These are phyloP conservation scores for Tuber melanosporum DNA, from an alignment of 495 filamentous ascomycete genomes.

Conservation along the genomic window DNA sequence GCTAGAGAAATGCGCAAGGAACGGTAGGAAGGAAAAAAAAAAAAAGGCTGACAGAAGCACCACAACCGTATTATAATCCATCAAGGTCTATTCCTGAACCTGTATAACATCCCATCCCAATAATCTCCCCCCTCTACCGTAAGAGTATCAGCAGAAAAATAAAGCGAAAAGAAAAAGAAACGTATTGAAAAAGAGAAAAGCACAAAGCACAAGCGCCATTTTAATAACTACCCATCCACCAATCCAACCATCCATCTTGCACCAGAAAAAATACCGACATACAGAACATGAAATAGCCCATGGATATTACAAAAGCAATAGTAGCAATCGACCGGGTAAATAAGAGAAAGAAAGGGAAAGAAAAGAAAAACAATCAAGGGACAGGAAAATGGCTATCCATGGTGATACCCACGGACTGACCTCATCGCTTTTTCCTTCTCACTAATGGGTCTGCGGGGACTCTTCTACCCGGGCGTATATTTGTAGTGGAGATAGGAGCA, in stretches of 20 bases:
- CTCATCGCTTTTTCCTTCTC: constrained; percentile 13
- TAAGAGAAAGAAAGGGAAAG: not conserved
- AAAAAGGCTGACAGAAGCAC: not conserved
- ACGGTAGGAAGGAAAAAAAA: not conserved
- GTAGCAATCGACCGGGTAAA: not conserved
- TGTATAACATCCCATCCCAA: not conserved
- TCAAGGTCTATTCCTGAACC: not conserved
- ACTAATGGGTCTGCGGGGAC: constrained; percentile 19
- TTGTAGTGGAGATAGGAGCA: not conserved
- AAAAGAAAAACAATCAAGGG: not conserved
- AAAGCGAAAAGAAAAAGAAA: not conserved
- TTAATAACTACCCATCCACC: constrained; percentile 3
- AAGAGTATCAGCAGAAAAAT: not conserved
- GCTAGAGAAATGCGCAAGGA: not conserved
- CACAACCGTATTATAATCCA: not conserved
- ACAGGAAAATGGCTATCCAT: not conserved
- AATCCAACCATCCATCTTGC: constrained; percentile 7
- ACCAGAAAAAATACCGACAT: not conserved
- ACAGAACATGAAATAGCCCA: not conserved
- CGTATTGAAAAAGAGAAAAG: not conserved
- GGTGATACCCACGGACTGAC: not conserved
- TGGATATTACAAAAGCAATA: not conserved
- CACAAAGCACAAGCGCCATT: not conserved
- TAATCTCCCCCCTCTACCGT: not conserved
- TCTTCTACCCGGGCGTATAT: constrained; percentile 1